Percentiles rank a stretch among this genome's conserved stretches.
Conservation (phyloP, 202 grass and related monocot species). For the Carex arenaria region DNA sequence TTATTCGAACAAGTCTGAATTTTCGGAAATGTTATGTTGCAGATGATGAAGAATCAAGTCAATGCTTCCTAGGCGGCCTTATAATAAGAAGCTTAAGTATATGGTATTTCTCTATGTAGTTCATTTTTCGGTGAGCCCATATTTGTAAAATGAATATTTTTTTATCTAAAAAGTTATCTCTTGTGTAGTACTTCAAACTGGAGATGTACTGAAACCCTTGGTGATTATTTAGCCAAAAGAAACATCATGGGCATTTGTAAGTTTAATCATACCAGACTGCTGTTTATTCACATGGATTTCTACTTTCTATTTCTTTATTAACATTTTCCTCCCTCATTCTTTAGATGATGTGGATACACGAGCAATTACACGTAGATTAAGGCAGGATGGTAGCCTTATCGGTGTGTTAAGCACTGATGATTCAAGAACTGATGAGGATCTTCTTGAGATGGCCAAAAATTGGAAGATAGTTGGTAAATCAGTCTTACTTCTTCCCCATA, state of each 20-base stretch:
- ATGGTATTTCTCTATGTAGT: conserved; percentile 41
- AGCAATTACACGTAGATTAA: conserved; percentile 84
- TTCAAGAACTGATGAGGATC: conserved; percentile 54
- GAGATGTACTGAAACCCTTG: conserved; percentile 74
- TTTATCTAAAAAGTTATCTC: not conserved
- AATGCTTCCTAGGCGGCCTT: conserved; percentile 81
- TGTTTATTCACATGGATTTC: not conserved
- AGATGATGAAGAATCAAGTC: conserved; percentile 88
- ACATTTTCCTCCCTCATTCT: not conserved
- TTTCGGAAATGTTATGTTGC: conserved; percentile 22
- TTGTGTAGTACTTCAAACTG: conserved; percentile 82
- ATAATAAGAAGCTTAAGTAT: conserved; percentile 85
- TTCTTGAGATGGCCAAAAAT: conserved; percentile 64
- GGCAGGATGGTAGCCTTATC: conserved; percentile 96
- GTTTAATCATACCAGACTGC: conserved; percentile 3
- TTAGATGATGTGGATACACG: conserved; percentile 90
- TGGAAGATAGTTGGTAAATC: conserved; percentile 95
- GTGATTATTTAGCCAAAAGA: conserved; percentile 76
- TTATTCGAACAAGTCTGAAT: not conserved
- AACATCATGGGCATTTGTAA: conserved; percentile 99
- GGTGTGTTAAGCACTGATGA: conserved; percentile 91
- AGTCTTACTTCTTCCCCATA: not conserved
- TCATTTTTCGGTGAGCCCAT: not conserved
- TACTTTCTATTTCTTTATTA: conserved; percentile 3
- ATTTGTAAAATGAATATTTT: not conserved